Conservation (phyloP, 495 filamentous ascomycete species). For the Penicillium coffeae region DNA sequence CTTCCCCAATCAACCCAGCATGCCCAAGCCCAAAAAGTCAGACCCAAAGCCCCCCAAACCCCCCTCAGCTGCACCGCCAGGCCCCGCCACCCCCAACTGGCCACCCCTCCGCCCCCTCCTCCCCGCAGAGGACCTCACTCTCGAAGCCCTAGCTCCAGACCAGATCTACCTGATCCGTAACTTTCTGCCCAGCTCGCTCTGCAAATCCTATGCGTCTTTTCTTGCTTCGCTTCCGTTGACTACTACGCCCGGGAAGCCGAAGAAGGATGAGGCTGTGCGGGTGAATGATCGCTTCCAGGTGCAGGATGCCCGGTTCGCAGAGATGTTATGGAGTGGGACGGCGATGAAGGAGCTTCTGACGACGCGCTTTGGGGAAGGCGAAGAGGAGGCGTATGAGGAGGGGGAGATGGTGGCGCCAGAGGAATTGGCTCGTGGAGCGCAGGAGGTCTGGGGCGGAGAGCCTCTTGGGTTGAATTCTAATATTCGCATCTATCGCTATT, state of each 20-base stretch:
- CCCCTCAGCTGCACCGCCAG: conserved; percentile 13
- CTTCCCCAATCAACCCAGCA: no score
- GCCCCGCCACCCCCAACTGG: conserved; percentile 58
- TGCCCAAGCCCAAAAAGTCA: conserved; percentile 26
- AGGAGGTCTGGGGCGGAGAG: conserved; percentile 70
- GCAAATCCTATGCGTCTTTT: conserved; percentile 77
- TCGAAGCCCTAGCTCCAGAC: conserved; percentile 53
- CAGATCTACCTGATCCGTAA: conserved; percentile 76
- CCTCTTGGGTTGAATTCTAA: conserved; percentile 84
- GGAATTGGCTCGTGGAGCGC: conserved; percentile 3
- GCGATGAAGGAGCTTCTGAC: conserved; percentile 30
- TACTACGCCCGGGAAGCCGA: conserved; percentile 81
- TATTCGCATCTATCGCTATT: conserved; percentile 89
- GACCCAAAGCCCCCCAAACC: conserved; percentile 15
- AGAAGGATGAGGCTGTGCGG: conserved; percentile 76
- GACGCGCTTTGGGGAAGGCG: conserved; percentile 29
- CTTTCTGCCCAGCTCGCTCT: conserved; percentile 76
- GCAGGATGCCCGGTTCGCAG: conserved; percentile 69
- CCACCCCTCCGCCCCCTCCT: conserved; percentile 70
- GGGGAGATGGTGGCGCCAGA: conserved; percentile 3
- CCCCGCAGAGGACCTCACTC: conserved; percentile 60
- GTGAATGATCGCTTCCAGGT: conserved; percentile 92
- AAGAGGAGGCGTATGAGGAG: conserved; percentile 44
- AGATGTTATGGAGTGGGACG: conserved; percentile 61
- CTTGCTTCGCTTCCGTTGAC: conserved; percentile 68